These are phyloP conservation scores for Calcarisporium arbuscula DNA, from an alignment of 2,329 filamentous ascomycete genomes.

Conservation along the genomic window DNA sequence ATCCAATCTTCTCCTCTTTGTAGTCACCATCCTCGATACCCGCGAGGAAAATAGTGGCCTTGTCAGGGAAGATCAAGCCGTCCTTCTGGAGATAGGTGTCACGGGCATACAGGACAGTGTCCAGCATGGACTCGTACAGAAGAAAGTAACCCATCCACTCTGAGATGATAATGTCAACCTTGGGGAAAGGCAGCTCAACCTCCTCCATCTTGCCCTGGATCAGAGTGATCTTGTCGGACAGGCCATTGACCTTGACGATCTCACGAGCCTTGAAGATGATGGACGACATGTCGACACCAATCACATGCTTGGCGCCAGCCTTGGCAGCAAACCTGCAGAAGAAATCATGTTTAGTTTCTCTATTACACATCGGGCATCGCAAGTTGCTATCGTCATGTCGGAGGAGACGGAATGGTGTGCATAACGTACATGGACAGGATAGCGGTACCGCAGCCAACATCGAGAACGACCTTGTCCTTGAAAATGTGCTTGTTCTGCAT, in stretches of 20 bases:
- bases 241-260: constrained; percentile 87
- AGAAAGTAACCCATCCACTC: constrained; percentile 99
- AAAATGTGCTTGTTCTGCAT: constrained; percentile 95
- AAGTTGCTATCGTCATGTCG: background rate
- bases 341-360: constrained; percentile 6
- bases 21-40: constrained; percentile 99
- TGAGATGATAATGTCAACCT: constrained; percentile 99
- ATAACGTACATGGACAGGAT: constrained; percentile 90
- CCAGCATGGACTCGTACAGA: constrained; percentile 97
- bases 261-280: constrained; percentile 98
- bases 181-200: constrained; percentile 82
- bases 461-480: constrained; percentile 77
- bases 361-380: background rate
- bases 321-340: constrained; percentile 81
- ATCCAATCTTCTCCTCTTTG: constrained; percentile 99
- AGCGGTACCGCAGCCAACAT: constrained; percentile 94
- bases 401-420: constrained; percentile 4
- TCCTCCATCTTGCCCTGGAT: constrained; percentile 99
- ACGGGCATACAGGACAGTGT: constrained; percentile 93
- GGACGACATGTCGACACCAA: constrained; percentile 98
- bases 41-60: constrained; percentile 94
- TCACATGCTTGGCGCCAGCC: constrained; percentile 96
- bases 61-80: constrained; percentile 96
- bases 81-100: constrained; percentile 84
- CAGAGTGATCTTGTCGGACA: constrained; percentile 93